Base-by-base conservation (phyloP, 163 green algal genomes). In the Prototheca wickerhamii region DNA sequence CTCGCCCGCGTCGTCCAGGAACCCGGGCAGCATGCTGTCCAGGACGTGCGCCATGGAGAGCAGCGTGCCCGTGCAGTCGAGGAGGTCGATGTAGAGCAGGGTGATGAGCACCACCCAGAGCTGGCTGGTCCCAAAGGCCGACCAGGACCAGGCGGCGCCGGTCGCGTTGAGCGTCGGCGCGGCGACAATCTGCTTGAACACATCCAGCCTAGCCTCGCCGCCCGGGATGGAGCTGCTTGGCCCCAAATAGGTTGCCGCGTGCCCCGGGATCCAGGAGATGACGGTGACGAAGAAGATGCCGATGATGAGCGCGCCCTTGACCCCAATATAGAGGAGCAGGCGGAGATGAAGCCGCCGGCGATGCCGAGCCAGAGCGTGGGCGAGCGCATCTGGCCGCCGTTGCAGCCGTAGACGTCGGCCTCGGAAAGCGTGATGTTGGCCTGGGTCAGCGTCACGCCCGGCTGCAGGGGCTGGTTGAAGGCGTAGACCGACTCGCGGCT, bases 241-340 rank as follows among this genome's bases (percentile, higher is more conserved):
- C 8, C 82, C 82, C 56, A 88, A 64, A 69, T 80, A 88, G 30
- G 77, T 75, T 5, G 79, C 82, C 2, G 58, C 64, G 54, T 85
- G 79, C 30, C 68, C 72, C 0, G 85, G 86, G 60, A 92, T 90
- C 86, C 86, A 92, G 31, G 69, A 78, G 44, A 93, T 85, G 66
- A 90, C 72, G 28, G 84, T 92, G 8, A 86, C 77, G 62, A 88
- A 88, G 15, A 55, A 26, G 43, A 85, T 79, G 42, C 80, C 64
- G 31, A 74, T 65, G 40, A 89, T 80, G 70, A 91, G 76, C 25
- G 81, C 65, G 23, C 74, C 84, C 61, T 82, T 80, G 70, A 90
- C 73, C 29, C 78, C 74, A 21, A 74, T 75, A 7, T 72, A 73
- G 60, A 88, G 82, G 34, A 86, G 71, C 37, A 89, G 68, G 78